Conservation (phyloP, 306 rosid genomes). For the Vachellia collinsii region DNA sequence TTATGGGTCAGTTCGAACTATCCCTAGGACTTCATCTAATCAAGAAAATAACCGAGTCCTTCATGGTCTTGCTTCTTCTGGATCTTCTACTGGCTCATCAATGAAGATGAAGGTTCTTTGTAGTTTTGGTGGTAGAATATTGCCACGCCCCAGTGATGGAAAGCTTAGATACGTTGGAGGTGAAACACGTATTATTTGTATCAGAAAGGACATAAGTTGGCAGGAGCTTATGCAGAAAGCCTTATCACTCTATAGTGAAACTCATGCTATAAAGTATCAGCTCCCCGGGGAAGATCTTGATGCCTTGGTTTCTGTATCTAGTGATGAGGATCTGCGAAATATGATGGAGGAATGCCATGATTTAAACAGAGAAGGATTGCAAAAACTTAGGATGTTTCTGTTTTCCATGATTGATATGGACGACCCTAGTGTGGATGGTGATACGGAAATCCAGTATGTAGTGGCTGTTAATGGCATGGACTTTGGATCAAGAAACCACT, state of each 20-base stretch:
- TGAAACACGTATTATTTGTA: slow-evolving; percentile 73
- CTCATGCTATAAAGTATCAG: slow-evolving; percentile 75
- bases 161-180: slow-evolving; percentile 92
- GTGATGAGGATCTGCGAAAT: slow-evolving; percentile 85
- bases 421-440: slow-evolving; percentile 69
- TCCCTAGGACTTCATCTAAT: slow-evolving; percentile 60
- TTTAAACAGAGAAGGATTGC: slow-evolving; percentile 54
- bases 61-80: slow-evolving; percentile 57
- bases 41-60: slow-evolving; percentile 55
- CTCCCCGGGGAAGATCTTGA: slow-evolving; percentile 97
- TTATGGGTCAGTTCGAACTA: slow-evolving; percentile 56
- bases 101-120: slow-evolving; percentile 77
- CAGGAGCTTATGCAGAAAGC: slow-evolving; percentile 71
- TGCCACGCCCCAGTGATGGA: slow-evolving; percentile 88
- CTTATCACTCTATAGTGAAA: slow-evolving; percentile 56
- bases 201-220: slow-evolving; percentile 71
- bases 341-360: slow-evolving; percentile 88
- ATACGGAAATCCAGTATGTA: slow-evolving; percentile 74
- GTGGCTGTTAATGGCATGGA: slow-evolving; percentile 84
- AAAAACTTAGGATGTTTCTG: slow-evolving; percentile 75
- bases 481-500: slow-evolving; percentile 64
- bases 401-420: slow-evolving; percentile 73
- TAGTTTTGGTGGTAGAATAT: slow-evolving; percentile 80
- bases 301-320: slow-evolving; percentile 85
- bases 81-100: slow-evolving; percentile 53